phyloP scores from a whole-genome alignment of 2,329 filamentous ascomycete genomes.

The Hirsutella thompsonii region DNA sequence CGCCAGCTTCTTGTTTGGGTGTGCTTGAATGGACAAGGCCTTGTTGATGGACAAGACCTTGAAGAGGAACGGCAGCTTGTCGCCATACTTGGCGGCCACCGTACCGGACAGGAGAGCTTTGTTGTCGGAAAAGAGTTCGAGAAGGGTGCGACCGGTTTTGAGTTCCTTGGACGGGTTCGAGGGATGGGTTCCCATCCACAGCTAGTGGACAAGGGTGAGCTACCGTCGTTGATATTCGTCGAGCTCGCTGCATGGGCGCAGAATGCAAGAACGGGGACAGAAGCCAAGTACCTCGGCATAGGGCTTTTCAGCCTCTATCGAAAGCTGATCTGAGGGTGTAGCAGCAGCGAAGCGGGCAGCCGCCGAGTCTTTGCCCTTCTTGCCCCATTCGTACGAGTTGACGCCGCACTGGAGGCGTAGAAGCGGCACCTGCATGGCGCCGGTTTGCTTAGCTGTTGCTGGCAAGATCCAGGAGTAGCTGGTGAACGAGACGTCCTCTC shows the following conservation, averaged over 20 bases:
- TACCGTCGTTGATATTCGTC: background rate
- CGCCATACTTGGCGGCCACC: constrained; percentile 61
- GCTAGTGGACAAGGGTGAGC: constrained; percentile 31
- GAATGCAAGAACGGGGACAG: no score
- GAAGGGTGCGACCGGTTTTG: constrained; percentile 67
- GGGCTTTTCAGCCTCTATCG: constrained; percentile 73
- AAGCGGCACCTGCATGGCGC: constrained; percentile 60
- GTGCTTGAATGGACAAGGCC: constrained; percentile 91
- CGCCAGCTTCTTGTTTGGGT: constrained; percentile 85
- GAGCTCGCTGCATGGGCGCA: background rate
- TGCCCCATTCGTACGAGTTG: constrained; percentile 99
- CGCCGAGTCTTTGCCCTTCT: constrained; percentile 75
- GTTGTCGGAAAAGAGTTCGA: constrained; percentile 82
- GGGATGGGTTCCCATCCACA: constrained; percentile 99
- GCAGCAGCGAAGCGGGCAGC: constrained; percentile 83
- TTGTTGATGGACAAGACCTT: constrained; percentile 96
- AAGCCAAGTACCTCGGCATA: constrained; percentile 72
- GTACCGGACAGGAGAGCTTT: constrained; percentile 64
- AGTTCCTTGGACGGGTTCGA: constrained; percentile 90
- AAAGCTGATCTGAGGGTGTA: constrained; percentile 61
- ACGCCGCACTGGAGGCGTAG: constrained; percentile 82
- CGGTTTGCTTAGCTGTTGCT: background rate
- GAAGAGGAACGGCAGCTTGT: constrained; percentile 89
- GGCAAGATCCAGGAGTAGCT: no score
- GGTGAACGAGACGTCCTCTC: no score